A percentile compares a stretch with the other conserved stretches of the same genome.
Evolutionary conservation across 768 basidiomycete genomes (phyloP).

Genomic region (Podaxis sp.): DNA sequence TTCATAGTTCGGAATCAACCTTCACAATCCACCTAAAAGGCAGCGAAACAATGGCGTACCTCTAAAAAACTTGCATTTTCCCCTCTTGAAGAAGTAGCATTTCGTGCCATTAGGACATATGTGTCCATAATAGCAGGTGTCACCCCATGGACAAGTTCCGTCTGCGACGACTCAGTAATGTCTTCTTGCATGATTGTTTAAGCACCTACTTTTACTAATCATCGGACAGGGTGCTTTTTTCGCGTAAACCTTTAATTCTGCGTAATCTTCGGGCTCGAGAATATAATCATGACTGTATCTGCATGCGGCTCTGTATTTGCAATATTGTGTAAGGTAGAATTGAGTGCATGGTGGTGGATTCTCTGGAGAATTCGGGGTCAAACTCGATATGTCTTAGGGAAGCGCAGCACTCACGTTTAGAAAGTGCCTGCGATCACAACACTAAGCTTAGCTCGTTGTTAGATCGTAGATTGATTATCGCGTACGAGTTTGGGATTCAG

Average conservation of each 20-base stretch:
- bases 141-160: constrained; percentile 57
- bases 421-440: constrained; percentile 44
- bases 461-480: constrained; percentile 16
- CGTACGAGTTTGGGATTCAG: constrained; percentile 53
- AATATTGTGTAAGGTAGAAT: constrained; percentile 56
- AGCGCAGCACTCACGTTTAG: constrained; percentile 51
- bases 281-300: constrained; percentile 65
- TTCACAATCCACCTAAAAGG: constrained; percentile 16
- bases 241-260: constrained; percentile 54
- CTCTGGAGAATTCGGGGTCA: constrained; percentile 34
- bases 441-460: constrained; percentile 17
- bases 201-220: constrained; percentile 50
- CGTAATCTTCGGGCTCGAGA: constrained; percentile 51
- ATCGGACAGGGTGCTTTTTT: constrained; percentile 63
- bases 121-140: constrained; percentile 57
- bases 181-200: background rate
- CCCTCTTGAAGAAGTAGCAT: constrained; percentile 51
- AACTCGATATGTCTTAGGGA: constrained; percentile 13
- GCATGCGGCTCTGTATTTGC: constrained; percentile 58
- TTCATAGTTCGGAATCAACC: constrained; percentile 22
- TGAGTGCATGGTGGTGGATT: constrained; percentile 67
- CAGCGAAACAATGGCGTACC: constrained; percentile 36
- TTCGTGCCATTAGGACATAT: constrained; percentile 44
- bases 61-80: constrained; percentile 62
- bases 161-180: constrained; percentile 32